These are phyloP conservation scores for Leucogyrophana mollusca DNA, from an alignment of 768 basidiomycete species.

Conservation along the genomic window DNA sequence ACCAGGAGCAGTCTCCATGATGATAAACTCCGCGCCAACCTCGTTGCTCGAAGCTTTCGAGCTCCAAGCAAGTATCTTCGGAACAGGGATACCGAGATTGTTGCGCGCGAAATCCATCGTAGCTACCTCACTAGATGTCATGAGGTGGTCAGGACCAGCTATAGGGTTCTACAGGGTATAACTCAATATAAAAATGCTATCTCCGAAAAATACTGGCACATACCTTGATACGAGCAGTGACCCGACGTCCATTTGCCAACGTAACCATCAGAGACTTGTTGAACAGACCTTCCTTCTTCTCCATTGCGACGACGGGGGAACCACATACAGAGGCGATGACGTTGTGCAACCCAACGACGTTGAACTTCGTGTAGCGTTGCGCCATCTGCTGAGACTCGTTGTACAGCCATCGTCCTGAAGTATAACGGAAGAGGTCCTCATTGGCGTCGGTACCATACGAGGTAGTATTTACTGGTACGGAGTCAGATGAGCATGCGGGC, in stretches of 20 bases:
- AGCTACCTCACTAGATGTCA: conserved; percentile 35
- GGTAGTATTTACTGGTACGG: neutral
- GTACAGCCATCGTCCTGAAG: conserved; percentile 25
- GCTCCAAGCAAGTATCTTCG: conserved; percentile 29
- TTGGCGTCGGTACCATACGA: conserved; percentile 3
- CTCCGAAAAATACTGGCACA: neutral
- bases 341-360: conserved; percentile 18
- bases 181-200: neutral
- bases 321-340: conserved; percentile 8
- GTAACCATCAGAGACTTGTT: conserved; percentile 12
- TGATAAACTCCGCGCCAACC: conserved; percentile 31
- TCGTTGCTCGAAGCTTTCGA: conserved; percentile 15
- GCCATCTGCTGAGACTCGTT: conserved; percentile 21
- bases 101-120: conserved; percentile 30
- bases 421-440: conserved; percentile 10
- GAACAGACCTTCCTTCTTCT: conserved; percentile 15
- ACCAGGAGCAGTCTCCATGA: conserved; percentile 31
- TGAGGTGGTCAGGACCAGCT: conserved; percentile 25
- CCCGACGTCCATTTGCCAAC: conserved; percentile 9
- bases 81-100: conserved; percentile 25
- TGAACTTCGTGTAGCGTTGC: conserved; percentile 11
- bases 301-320: conserved; percentile 13
- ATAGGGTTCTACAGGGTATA: conserved; percentile 15
- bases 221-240: conserved; percentile 12
- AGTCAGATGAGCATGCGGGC: neutral